Evolutionary conservation across 2,329 filamentous ascomycete species (phyloP), one percentile per base, ranked within the genome.

Genomic region (Cephalotrichum gorgonifer): DNA sequence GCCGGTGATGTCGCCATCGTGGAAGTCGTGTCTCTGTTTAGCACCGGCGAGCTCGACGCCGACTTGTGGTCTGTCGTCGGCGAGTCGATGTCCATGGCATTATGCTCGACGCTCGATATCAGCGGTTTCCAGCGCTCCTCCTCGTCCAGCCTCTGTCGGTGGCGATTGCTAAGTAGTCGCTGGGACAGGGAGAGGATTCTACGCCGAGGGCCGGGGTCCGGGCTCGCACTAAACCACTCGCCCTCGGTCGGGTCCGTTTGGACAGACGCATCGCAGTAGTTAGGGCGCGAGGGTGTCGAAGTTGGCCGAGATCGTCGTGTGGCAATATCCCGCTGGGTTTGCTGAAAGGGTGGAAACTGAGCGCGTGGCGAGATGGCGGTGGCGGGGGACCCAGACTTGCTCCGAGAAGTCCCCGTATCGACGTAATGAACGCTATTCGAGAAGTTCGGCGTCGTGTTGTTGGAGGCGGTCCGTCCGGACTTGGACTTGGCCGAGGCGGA

Each of bases 201-300:
- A 46, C 71, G 73, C 53, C 64, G 74, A 1, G 67, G 64, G 35
- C 65, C 68, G 1, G 65, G 59, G 0, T 64, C 58, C 43, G 61
- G 60, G 5, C 59, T 54, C 27, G 64, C 63, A 52, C 70, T 74
- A 52, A 72, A 78, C 74, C 74, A 78, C 51, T 73, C 72, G 14
- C 72, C 74, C 28, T 71, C 66, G 1, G 75, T 73, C 0, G 71
- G 68, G 27, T 79, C 77, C 1, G 78, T 81, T 55, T 81, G 78
- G 2, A 76, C 69, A 5, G 64, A 61, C 9, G 65, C 72, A 55
- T 80, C 73, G 46, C 70, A 63, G 54, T 81, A 81, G 15, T 65
- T 64, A 22, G 27, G 14, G 23, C 25, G 30, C 22, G 17, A 27
- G 4, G 33, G 25, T 27, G 38, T 20, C 6, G 46, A 44, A 8